Evolutionary conservation across 352 stramenopile species (phyloP).

Genomic region (Globisporangium nagaii): DNA sequence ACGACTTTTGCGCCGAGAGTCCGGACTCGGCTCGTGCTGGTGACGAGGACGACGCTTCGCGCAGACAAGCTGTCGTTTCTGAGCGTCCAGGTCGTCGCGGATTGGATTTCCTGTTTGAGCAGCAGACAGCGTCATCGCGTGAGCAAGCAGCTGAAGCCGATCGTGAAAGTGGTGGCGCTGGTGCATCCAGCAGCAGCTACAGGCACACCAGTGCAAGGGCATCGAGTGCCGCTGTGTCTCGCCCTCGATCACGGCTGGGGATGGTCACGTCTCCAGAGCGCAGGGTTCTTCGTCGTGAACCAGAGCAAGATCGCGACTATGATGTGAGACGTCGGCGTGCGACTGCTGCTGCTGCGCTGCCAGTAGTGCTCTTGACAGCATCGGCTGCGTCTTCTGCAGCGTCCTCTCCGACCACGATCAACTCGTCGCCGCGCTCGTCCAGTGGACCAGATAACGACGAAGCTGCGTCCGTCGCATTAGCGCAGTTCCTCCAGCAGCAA

Average conservation of each 20-base stretch:
- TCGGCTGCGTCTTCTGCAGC: constrained; percentile 13
- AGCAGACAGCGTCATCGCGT: not conserved
- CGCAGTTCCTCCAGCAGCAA: constrained; percentile 65
- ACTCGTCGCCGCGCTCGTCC: constrained; percentile 12
- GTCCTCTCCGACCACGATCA: constrained; percentile 16
- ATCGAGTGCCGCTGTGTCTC: not conserved
- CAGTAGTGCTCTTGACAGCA: not conserved
- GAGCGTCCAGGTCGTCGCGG: constrained; percentile 20
- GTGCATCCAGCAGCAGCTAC: not conserved
- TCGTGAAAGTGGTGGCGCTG: too few relatives aligned
- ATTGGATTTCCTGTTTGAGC: constrained; percentile 29
- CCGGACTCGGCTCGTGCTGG: constrained; percentile 22
- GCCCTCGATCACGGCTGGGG: constrained; percentile 12
- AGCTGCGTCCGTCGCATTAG: constrained; percentile 59
- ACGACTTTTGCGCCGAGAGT: constrained; percentile 58
- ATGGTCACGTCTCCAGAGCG: constrained; percentile 6
- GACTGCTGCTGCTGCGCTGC: not conserved
- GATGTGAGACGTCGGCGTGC: constrained; percentile 1
- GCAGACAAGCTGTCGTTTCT: not conserved
- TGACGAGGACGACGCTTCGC: not conserved
- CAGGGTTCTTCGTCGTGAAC: constrained; percentile 7
- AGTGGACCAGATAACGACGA: constrained; percentile 29
- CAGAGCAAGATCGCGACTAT: constrained; percentile 12
- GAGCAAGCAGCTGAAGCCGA: not conserved
- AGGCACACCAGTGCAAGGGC: not conserved